A percentile compares a stretch with the other conserved stretches of the same genome.
These are phyloP conservation scores for Monoraphidium neglectum DNA, from an alignment of 139 green algal species.

Conservation along the genomic window DNA sequence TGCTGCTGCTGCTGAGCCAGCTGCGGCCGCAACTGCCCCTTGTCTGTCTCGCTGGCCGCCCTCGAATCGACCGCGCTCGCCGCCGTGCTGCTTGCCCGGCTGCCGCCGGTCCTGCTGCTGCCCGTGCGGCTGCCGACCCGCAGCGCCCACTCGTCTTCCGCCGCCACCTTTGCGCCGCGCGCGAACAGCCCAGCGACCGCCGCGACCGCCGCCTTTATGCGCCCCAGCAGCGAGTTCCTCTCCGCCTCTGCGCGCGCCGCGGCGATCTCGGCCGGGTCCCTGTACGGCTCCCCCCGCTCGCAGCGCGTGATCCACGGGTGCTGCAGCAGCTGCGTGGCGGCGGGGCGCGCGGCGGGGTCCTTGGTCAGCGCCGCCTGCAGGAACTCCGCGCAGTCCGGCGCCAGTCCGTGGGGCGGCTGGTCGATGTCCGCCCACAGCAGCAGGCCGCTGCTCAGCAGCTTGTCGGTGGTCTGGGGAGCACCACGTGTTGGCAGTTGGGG, in stretches of 20 bases:
- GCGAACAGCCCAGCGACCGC: conserved; percentile 2
- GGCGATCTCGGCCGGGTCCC: conserved; percentile 7
- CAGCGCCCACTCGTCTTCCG: background rate
- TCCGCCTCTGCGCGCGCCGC: conserved; percentile 2
- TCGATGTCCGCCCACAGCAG: conserved; percentile 56
- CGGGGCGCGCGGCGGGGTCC: conserved; percentile 52
- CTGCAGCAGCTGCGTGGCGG: conserved; percentile 60
- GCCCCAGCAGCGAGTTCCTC: background rate
- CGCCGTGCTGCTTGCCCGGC: background rate
- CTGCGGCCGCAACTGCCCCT: background rate
- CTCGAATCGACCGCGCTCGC: background rate
- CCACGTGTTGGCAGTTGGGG: background rate
- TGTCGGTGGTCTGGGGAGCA: conserved; percentile 27
- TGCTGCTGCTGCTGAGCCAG: background rate
- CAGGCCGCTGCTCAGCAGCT: conserved; percentile 41
- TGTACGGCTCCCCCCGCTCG: conserved; percentile 35
- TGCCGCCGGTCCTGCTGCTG: background rate
- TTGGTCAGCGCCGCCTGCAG: conserved; percentile 68
- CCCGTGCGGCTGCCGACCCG: background rate
- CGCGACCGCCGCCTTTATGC: background rate
- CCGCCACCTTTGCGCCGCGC: background rate
- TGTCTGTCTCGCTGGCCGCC: background rate
- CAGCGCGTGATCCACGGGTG: conserved; percentile 66
- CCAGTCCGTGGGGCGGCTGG: conserved; percentile 38
- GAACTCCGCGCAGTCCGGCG: conserved; percentile 48